phyloP scores from a whole-genome alignment of 2,329 filamentous ascomycete genomes.

The Diaporthe longicolla region DNA sequence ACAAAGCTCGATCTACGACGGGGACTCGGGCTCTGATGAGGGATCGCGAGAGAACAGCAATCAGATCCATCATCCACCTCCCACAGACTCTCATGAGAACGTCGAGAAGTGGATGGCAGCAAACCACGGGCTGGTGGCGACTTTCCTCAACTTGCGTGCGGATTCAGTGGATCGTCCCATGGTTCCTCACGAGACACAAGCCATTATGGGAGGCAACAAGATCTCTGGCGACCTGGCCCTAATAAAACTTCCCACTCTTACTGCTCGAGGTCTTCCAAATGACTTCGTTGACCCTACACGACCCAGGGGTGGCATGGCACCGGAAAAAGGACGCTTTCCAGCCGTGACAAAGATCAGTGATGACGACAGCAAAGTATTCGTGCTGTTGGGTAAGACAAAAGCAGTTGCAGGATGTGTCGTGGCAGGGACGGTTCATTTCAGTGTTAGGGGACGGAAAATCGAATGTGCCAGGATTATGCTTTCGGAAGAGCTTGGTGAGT shows the following conservation, averaged over 20 bases:
- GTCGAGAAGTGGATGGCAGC: background rate
- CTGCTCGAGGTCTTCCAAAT: background rate
- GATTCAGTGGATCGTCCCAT: background rate
- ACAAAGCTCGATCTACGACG: background rate
- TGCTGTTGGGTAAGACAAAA: background rate
- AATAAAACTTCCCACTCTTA: background rate
- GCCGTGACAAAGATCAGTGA: too few species aligned
- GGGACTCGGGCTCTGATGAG: background rate
- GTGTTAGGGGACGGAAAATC: too few species aligned
- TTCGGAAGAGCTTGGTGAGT: too few species aligned
- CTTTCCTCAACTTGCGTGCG: background rate
- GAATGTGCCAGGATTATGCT: too few species aligned
- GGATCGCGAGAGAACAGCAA: background rate
- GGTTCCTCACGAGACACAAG: background rate
- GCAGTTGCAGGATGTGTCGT: background rate
- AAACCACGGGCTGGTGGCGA: background rate
- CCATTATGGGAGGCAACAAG: background rate
- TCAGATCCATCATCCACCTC: background rate
- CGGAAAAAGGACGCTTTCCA: background rate
- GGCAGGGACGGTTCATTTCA: background rate
- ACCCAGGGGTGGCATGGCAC: background rate
- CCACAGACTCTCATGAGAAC: background rate
- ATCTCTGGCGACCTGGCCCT: background rate
- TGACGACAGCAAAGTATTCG: background rate
- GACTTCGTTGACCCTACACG: background rate